Conservation (phyloP, 257 asterid genomes). For the Scutellaria baicalensis region DNA sequence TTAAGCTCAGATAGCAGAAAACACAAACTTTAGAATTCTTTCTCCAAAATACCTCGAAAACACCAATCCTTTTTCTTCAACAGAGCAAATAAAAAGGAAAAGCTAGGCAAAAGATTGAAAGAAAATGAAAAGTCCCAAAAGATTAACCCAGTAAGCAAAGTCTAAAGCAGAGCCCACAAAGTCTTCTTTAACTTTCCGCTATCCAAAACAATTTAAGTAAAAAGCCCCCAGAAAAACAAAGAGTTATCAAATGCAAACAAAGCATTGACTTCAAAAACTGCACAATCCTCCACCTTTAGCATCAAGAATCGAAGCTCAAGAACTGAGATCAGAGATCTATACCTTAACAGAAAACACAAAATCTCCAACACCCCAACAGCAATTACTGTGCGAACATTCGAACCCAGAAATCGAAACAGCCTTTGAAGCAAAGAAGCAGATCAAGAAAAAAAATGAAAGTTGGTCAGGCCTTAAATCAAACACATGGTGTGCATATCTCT, state of each 20-base stretch:
- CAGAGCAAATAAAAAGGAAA: neutral
- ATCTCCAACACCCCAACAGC: constrained; percentile 1
- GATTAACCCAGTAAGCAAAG: constrained; percentile 17
- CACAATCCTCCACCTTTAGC: constrained; percentile 6
- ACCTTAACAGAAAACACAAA: constrained; percentile 10
- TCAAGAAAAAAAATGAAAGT: constrained; percentile 19
- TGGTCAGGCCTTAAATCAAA: constrained; percentile 10
- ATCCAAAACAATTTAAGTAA: neutral
- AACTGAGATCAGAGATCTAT: constrained; percentile 23
- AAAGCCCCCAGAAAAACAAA: neutral
- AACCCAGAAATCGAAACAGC: constrained; percentile 13
- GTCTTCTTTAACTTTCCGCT: neutral
- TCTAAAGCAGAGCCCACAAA: constrained; percentile 1
- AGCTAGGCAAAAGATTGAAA: neutral
- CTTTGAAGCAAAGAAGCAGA: constrained; percentile 22
- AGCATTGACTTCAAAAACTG: constrained; percentile 18
- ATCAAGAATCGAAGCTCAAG: constrained; percentile 4
- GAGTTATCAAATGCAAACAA: constrained; percentile 8
- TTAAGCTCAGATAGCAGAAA: neutral
- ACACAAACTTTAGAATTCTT: neutral
- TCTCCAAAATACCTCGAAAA: neutral
- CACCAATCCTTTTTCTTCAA: constrained; percentile 4
- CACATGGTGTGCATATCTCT: neutral
- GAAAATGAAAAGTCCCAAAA: neutral
- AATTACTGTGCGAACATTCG: neutral